phyloP scores from a whole-genome alignment of 2,329 filamentous ascomycete species.

The Davidsoniella virescens region DNA sequence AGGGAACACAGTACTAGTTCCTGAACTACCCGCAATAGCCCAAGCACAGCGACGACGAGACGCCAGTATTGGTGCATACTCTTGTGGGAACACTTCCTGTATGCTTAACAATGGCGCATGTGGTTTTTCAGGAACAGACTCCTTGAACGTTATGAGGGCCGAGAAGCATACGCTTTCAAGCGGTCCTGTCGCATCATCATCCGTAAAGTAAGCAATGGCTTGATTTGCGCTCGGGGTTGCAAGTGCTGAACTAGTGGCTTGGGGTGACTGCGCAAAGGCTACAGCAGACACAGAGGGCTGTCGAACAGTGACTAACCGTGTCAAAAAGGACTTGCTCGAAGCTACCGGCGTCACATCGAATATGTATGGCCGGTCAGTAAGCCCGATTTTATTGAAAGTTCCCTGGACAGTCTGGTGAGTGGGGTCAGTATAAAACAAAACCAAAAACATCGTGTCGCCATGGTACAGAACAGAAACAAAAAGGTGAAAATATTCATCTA shows the following conservation, averaged over 20 bases:
- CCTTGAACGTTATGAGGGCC: slow-evolving; percentile 36
- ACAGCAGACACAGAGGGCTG: slow-evolving; percentile 23
- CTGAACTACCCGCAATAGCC: slow-evolving; percentile 30
- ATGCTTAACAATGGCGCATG: slow-evolving; percentile 24
- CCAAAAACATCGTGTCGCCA: no score
- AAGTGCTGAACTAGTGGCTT: slow-evolving; percentile 1
- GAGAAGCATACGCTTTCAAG: slow-evolving; percentile 31
- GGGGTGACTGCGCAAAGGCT: slow-evolving; percentile 22
- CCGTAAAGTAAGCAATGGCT: slow-evolving; percentile 2
- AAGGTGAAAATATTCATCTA: no score
- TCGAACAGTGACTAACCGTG: slow-evolving; percentile 30
- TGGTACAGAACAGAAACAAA: no score
- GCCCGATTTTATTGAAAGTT: slow-evolving; percentile 34
- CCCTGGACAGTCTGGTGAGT: slow-evolving; percentile 35
- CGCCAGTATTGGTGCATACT: slow-evolving; percentile 19
- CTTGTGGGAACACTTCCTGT: slow-evolving; percentile 26
- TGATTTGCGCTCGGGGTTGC: no score
- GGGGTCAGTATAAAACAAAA: neutral
- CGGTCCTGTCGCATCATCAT: slow-evolving; percentile 19
- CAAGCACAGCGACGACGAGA: slow-evolving; percentile 26
- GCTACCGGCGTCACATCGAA: slow-evolving; percentile 31
- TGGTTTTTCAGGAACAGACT: slow-evolving; percentile 18
- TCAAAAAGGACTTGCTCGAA: slow-evolving; percentile 31
- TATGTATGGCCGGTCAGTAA: slow-evolving; percentile 34
- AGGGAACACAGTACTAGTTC: slow-evolving; percentile 22